Conservation (phyloP, 371 early-diverging fungal species). For the Mucor circinelloides region DNA sequence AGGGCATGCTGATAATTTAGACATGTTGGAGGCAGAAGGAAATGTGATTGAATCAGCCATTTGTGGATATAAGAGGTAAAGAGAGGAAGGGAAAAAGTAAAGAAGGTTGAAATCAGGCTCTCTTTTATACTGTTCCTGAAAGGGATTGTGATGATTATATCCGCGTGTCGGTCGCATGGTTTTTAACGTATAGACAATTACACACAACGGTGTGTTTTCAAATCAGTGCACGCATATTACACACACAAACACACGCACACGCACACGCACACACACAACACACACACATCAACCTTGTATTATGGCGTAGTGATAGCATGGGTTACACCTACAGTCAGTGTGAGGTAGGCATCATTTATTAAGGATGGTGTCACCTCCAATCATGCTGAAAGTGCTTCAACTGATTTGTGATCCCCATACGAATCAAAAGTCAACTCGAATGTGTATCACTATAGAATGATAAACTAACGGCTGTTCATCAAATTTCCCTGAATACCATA, state of each 20-base stretch:
- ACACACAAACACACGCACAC: too few species aligned
- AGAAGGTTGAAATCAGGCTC: neutral
- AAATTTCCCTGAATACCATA: neutral
- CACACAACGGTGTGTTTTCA: neutral
- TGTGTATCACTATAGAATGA: neutral
- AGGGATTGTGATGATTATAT: neutral
- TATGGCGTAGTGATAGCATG: neutral
- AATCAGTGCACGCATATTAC: constrained; percentile 1
- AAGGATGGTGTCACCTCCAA: neutral
- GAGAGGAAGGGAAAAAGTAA: neutral
- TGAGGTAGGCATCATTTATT: neutral
- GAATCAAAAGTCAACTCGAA: neutral
- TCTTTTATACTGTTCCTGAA: neutral
- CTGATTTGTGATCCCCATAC: neutral
- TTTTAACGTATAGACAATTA: neutral
- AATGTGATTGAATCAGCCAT: constrained; percentile 12
- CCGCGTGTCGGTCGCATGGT: constrained; percentile 9
- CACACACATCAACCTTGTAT: neutral
- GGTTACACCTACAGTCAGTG: neutral
- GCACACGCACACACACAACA: neutral
- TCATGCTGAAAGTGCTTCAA: neutral
- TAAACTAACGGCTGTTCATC: neutral
- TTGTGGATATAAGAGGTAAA: neutral
- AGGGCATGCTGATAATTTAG: constrained; percentile 22
- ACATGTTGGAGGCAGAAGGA: constrained; percentile 15